phyloP scores from a whole-genome alignment of 2,329 filamentous ascomycete species.

The Pyricularia grisea region DNA sequence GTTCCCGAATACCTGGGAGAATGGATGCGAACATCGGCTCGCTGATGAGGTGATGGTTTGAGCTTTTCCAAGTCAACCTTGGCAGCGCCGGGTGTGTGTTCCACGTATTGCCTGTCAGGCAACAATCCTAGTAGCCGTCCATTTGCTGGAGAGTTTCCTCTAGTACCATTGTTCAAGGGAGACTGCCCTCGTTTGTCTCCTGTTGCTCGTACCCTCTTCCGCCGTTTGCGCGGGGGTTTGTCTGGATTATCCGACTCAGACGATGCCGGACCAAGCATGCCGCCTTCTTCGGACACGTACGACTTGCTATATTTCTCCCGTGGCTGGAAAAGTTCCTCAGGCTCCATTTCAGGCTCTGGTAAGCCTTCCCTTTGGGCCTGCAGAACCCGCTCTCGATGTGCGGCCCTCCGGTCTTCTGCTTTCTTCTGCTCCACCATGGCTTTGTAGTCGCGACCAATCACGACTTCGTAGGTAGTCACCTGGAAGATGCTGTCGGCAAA shows the following conservation, averaged over 20 bases:
- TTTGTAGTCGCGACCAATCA: conserved; percentile 61
- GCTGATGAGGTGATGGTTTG: conserved; percentile 50
- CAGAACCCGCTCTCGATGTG: conserved; percentile 25
- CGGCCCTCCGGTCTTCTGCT: conserved; percentile 36
- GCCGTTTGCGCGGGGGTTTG: conserved; percentile 32
- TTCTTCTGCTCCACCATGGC: conserved; percentile 43
- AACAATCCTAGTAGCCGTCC: background rate
- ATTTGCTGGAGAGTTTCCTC: background rate
- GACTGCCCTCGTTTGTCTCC: background rate
- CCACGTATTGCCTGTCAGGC: conserved; percentile 41
- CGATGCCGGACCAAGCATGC: conserved; percentile 55
- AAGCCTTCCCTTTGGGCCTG: conserved; percentile 38
- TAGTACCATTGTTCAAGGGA: background rate
- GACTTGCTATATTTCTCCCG: conserved; percentile 50
- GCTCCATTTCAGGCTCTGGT: conserved; percentile 40
- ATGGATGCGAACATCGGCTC: conserved; percentile 63
- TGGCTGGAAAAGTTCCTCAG: conserved; percentile 23
- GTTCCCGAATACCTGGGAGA: conserved; percentile 46
- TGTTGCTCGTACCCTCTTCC: conserved; percentile 27
- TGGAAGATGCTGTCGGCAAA: conserved; percentile 71
- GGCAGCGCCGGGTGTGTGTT: conserved; percentile 48
- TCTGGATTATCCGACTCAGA: conserved; percentile 44
- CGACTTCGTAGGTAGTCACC: conserved; percentile 65
- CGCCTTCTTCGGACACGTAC: conserved; percentile 60
- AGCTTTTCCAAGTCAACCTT: conserved; percentile 50